These are phyloP conservation scores for Trichoderma atrobrunneum DNA, from an alignment of 2,329 filamentous ascomycete species.

Conservation along the genomic window DNA sequence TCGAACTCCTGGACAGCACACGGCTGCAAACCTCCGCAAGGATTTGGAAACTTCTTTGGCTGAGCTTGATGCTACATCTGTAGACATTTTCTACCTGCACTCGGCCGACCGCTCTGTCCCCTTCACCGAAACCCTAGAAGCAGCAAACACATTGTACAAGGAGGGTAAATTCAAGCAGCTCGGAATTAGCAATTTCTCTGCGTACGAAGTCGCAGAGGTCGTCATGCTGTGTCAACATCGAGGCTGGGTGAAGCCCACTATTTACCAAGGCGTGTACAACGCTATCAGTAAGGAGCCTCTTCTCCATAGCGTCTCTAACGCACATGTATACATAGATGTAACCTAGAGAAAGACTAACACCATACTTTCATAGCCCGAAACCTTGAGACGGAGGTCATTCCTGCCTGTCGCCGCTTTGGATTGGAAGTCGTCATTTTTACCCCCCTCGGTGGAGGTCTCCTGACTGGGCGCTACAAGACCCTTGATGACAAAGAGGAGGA, in stretches of 20 bases:
- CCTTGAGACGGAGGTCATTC: conserved; percentile 67
- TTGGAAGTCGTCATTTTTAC: conserved; percentile 12
- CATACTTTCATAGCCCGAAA: conserved; percentile 42
- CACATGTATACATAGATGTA: background rate
- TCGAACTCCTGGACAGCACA: background rate
- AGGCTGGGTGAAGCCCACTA: conserved; percentile 71
- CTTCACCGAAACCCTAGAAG: conserved; percentile 6
- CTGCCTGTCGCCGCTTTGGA: conserved; percentile 36
- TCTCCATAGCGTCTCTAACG: background rate
- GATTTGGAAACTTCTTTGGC: conserved; percentile 11
- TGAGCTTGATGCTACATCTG: background rate
- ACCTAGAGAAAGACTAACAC: background rate
- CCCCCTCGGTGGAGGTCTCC: conserved; percentile 7
- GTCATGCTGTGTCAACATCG: conserved; percentile 69
- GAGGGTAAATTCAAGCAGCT: conserved; percentile 70
- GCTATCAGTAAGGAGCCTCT: conserved; percentile 48
- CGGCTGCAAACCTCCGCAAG: conserved; percentile 11
- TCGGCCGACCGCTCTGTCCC: conserved; percentile 10
- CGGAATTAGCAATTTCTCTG: conserved; percentile 73
- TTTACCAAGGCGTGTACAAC: conserved; percentile 81
- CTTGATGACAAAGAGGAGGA: background rate
- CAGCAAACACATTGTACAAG: conserved; percentile 7
- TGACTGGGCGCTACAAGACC: conserved; percentile 2
- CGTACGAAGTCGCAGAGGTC: conserved; percentile 78
- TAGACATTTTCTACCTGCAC: conserved; percentile 16